Evolutionary conservation across 176 grass and related monocot genomes (phyloP).

Genomic region (Aegilops tauschii): DNA sequence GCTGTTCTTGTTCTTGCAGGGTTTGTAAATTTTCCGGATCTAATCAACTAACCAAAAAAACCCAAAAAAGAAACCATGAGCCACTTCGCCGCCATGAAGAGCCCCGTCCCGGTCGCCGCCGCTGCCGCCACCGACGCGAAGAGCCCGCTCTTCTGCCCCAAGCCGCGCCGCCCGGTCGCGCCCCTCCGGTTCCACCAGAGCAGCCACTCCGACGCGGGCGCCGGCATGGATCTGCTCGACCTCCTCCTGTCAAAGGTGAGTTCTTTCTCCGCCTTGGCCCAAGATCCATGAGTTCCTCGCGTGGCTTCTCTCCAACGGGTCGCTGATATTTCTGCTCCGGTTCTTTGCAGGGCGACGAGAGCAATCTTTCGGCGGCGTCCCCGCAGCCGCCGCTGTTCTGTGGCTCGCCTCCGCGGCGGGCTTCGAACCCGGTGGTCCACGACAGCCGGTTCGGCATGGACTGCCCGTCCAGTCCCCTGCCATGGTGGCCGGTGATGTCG

Average conservation of each 20-base stretch:
- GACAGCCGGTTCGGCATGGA: slow-evolving; percentile 80
- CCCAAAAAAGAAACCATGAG: slow-evolving; percentile 38
- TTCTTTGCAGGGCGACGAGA: slow-evolving; percentile 57
- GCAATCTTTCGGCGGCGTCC: slow-evolving; percentile 42
- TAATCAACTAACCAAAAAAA: slow-evolving; percentile 44
- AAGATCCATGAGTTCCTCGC: background rate
- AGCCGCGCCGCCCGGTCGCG: slow-evolving; percentile 63
- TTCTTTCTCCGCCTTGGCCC: background rate
- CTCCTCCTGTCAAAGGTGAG: slow-evolving; percentile 64
- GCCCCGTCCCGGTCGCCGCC: slow-evolving; percentile 45
- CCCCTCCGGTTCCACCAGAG: slow-evolving; percentile 65
- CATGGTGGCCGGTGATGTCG: slow-evolving; percentile 8
- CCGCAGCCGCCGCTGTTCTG: slow-evolving; percentile 73
- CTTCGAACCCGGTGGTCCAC: slow-evolving; percentile 78
- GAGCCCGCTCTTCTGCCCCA: slow-evolving; percentile 85
- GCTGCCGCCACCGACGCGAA: slow-evolving; percentile 27
- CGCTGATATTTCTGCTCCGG: background rate
- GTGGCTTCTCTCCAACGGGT: background rate
- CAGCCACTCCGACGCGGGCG: slow-evolving; percentile 44
- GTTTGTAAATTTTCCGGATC: slow-evolving; percentile 33
- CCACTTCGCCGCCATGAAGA: slow-evolving; percentile 73
- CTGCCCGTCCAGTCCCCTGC: slow-evolving; percentile 22
- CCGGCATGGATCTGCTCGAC: slow-evolving; percentile 65
- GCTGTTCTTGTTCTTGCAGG: slow-evolving; percentile 24
- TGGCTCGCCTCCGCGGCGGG: slow-evolving; percentile 80